A percentile compares a stretch with the other conserved stretches of the same genome.
phyloP scores from a whole-genome alignment of 2,329 filamentous ascomycete genomes.

The Chaetomiaceae sp. region DNA sequence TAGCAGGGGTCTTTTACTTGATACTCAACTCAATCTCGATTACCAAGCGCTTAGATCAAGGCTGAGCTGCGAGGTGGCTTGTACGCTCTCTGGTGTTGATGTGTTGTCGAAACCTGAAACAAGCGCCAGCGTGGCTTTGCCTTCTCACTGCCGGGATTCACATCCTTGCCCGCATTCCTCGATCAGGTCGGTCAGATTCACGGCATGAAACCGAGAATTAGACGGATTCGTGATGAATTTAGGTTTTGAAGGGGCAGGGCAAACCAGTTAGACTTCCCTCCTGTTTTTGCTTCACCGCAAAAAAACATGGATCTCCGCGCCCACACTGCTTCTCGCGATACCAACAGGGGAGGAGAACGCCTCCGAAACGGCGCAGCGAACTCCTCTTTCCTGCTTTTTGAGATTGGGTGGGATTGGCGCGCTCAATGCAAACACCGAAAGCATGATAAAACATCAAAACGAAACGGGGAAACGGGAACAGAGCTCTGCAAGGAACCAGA shows the following conservation, averaged over 20 bases:
- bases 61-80: background rate
- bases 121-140: slow-evolving; percentile 7
- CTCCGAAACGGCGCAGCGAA: background rate
- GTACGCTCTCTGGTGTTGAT: background rate
- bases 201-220: background rate
- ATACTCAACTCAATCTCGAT: background rate
- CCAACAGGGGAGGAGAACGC: no score
- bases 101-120: slow-evolving; percentile 3
- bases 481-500: no score
- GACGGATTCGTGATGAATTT: background rate
- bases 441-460: background rate
- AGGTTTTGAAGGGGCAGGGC: background rate
- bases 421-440: background rate
- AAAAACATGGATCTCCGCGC: background rate
- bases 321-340: background rate
- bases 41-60: background rate
- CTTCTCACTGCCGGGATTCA: background rate
- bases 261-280: background rate
- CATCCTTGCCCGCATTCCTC: background rate
- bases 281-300: background rate
- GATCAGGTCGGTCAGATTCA: background rate
- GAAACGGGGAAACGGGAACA: no score
- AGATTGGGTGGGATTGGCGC: background rate
- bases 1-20: background rate
- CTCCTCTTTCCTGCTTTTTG: background rate